Conservation (phyloP, 352 stramenopile species). For the Blastocystis sp. region DNA sequence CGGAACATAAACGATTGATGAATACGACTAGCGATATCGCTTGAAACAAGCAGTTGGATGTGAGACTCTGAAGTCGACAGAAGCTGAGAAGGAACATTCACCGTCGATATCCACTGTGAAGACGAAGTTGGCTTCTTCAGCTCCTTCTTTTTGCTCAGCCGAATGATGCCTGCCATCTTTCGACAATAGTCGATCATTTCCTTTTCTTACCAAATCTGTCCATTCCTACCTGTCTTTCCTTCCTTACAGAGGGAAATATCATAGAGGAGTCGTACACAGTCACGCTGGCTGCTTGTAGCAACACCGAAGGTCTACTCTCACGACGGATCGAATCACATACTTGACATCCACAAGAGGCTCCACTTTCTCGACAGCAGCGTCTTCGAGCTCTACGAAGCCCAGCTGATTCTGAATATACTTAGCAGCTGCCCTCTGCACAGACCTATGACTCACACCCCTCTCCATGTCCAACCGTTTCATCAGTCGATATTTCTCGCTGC, state of each 20-base stretch:
- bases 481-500: neutral
- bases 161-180: neutral
- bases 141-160: neutral
- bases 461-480: neutral
- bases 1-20: neutral
- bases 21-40: neutral
- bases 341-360: neutral
- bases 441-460: neutral
- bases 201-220: neutral
- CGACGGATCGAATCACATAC: neutral
- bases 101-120: neutral
- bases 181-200: neutral
- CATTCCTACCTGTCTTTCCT: neutral
- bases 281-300: neutral
- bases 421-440: neutral
- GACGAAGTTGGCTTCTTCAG: neutral
- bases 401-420: neutral
- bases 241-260: neutral
- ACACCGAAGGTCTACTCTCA: neutral
- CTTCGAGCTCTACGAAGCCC: neutral
- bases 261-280: neutral
- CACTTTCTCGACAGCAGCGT: neutral
- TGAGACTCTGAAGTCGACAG: neutral
- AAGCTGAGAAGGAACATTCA: neutral
- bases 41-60: neutral